Evolutionary conservation across 2,329 filamentous ascomycete genomes (phyloP).

Genomic region (Colletotrichum plurivorum): DNA sequence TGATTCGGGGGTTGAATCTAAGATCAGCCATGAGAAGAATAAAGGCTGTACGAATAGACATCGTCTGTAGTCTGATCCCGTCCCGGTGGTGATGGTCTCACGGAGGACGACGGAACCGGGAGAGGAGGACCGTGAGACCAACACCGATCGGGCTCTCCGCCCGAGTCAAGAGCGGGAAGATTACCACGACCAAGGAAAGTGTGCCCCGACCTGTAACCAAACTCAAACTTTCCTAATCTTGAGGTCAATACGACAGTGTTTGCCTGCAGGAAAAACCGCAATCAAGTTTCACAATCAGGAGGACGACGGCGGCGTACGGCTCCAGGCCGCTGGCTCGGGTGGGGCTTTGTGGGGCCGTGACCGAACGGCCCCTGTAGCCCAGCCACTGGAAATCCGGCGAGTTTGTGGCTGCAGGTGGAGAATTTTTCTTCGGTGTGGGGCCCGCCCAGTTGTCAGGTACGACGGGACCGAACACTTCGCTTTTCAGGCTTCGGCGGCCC

Average conservation of each 20-base stretch:
- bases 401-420: constrained; percentile 16
- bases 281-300: constrained; percentile 22
- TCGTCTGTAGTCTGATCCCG: constrained; percentile 3
- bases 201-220: too few relatives aligned
- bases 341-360: background rate
- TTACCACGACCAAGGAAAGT: too few relatives aligned
- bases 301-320: background rate
- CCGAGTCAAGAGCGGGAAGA: too few relatives aligned
- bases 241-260: too few relatives aligned
- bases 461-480: too few relatives aligned
- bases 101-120: background rate
- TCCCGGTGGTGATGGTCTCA: constrained; percentile 22
- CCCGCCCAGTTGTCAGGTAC: background rate
- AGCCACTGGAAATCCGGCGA: constrained; percentile 32
- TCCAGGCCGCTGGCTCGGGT: constrained; percentile 18
- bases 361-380: constrained; percentile 23
- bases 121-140: too few relatives aligned
- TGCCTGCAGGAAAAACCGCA: too few relatives aligned
- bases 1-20: too few relatives aligned
- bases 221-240: too few relatives aligned
- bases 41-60: constrained; percentile 9
- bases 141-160: too few relatives aligned
- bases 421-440: constrained; percentile 11
- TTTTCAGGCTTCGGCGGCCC: too few relatives aligned
- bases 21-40: too few relatives aligned